Conservation (phyloP, 2,329 filamentous ascomycete species). For the Drechslerella stenobrocha region DNA sequence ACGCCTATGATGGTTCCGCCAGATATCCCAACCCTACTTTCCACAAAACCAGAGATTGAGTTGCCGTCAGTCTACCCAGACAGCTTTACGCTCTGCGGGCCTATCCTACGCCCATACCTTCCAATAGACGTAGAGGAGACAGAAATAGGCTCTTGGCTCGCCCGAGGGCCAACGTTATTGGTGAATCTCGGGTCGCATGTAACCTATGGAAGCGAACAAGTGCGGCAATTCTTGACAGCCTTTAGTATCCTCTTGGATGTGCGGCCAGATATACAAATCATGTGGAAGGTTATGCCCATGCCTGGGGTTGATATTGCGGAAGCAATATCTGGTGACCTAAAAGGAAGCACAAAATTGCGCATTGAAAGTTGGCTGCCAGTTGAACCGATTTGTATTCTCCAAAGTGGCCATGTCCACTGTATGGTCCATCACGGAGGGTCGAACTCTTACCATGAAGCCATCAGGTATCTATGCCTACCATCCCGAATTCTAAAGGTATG, state of each 20-base stretch:
- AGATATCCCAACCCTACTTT: background rate
- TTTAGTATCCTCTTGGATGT: background rate
- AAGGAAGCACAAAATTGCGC: background rate
- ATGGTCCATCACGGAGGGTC: conserved; percentile 58
- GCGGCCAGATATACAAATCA: background rate
- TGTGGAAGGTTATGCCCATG: background rate
- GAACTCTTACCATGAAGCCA: conserved; percentile 58
- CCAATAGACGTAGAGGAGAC: background rate
- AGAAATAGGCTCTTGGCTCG: background rate
- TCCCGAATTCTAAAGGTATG: background rate
- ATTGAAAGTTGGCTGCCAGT: conserved; percentile 54
- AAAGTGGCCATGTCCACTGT: conserved; percentile 55
- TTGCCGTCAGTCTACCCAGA: background rate
- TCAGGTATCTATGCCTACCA: conserved; percentile 55
- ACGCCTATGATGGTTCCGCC: background rate
- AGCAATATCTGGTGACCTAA: background rate
- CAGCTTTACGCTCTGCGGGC: background rate
- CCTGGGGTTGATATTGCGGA: background rate
- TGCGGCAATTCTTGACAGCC: background rate
- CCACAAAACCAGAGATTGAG: background rate
- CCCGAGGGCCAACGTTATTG: background rate
- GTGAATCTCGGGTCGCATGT: background rate
- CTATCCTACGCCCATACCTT: background rate
- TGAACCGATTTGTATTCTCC: conserved; percentile 55
- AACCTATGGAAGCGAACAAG: background rate